Evolutionary conservation across 2,329 filamentous ascomycete genomes (phyloP).

Genomic region (Ustulina deusta): DNA sequence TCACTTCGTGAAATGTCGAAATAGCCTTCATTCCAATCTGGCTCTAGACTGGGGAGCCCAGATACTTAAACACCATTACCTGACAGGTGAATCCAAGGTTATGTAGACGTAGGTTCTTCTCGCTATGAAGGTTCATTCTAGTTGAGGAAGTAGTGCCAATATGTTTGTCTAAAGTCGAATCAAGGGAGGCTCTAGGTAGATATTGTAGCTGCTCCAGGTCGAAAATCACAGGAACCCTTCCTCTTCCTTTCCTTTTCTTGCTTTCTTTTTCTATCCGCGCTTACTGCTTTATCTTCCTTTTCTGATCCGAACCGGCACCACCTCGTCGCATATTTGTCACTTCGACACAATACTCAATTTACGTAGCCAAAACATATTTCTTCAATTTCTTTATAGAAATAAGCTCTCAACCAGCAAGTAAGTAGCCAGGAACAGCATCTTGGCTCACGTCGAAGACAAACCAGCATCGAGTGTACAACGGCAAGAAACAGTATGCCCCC

Average conservation of each 20-base stretch:
- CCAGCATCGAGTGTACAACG: not conserved
- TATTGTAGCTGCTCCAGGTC: not conserved
- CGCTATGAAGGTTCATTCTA: too few relatives aligned
- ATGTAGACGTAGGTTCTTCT: too few relatives aligned
- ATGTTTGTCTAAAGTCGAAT: not conserved
- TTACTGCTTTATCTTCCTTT: not conserved
- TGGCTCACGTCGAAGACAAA: not conserved
- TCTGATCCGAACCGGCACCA: not conserved
- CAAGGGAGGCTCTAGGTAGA: not conserved
- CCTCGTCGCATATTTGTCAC: not conserved
- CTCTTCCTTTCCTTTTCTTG: not conserved
- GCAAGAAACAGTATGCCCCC: not conserved
- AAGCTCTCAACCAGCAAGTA: not conserved
- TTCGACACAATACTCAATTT: not conserved
- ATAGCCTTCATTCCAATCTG: too few relatives aligned
- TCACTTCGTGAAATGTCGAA: too few relatives aligned
- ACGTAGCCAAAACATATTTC: not conserved
- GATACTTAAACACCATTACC: too few relatives aligned
- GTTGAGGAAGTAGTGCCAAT: too few relatives aligned
- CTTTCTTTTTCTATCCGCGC: too few relatives aligned
- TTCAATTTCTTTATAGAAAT: not conserved
- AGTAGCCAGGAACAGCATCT: not conserved
- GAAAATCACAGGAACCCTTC: not conserved
- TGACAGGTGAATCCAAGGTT: too few relatives aligned
- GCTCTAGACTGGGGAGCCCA: too few relatives aligned